phyloP scores from a whole-genome alignment of 345 rosid species.

The Rhodamnia argentea region DNA sequence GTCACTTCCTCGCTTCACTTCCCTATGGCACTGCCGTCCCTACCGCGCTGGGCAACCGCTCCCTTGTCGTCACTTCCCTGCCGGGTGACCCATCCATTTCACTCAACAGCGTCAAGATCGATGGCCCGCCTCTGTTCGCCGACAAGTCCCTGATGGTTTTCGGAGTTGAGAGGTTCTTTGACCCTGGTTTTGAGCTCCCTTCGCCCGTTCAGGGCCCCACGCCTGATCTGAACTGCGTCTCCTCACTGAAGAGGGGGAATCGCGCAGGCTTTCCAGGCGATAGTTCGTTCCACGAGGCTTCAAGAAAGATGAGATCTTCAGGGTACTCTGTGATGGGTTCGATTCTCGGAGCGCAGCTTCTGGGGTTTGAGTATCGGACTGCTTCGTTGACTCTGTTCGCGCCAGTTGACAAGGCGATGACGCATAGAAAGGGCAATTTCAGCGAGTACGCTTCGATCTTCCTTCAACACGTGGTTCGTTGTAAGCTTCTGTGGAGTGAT shows the following conservation, averaged over 20 bases:
- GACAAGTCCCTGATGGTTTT: conserved; percentile 27
- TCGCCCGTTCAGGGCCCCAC: not conserved
- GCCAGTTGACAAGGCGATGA: conserved; percentile 21
- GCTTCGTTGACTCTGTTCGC: conserved; percentile 28
- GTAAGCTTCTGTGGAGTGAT: conserved; percentile 27
- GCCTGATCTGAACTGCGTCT: not conserved
- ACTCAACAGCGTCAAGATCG: conserved; percentile 24
- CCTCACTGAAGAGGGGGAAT: not conserved
- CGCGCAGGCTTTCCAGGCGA: not conserved
- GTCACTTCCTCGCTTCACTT: conserved; percentile 20
- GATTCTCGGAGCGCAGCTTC: conserved; percentile 31
- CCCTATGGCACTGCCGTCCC: conserved; percentile 24
- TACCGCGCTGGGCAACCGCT: conserved; percentile 19
- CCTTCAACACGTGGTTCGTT: conserved; percentile 23
- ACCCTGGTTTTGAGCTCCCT: conserved; percentile 5
- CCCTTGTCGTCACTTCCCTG: conserved; percentile 20
- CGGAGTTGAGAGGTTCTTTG: conserved; percentile 22
- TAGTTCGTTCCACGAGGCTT: conserved; percentile 9
- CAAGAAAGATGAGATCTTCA: conserved; percentile 14
- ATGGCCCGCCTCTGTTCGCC: conserved; percentile 13
- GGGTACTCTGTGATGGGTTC: conserved; percentile 34
- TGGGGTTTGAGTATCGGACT: conserved; percentile 13
- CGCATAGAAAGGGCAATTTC: conserved; percentile 1
- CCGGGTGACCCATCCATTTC: conserved; percentile 5
- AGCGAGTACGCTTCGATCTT: conserved; percentile 13